Evolutionary conservation across 805 yeast genomes (phyloP), one percentile per base, ranked within the genome.

Genomic region (Candida easanensis): DNA sequence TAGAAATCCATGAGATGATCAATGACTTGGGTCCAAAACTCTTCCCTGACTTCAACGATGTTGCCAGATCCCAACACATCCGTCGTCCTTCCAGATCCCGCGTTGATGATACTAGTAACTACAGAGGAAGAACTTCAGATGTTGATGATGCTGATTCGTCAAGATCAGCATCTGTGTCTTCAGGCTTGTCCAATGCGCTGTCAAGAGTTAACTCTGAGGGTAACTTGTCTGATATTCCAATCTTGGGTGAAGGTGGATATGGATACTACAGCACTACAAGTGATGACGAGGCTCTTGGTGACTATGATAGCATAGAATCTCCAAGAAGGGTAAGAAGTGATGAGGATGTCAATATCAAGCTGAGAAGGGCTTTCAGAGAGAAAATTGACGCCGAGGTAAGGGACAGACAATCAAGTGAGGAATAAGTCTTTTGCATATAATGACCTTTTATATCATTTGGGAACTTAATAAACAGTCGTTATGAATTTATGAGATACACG

Each of bases 11-110:
- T 0, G 84, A 79, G 37, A 67, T 84, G 19, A 88, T 93, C 39
- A 88, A 91, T 60, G 79, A 78, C 35, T 74, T 83, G 45, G 99
- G 98, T 0, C 96, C 97, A 4, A 75, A 78, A 52, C 71, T 91
- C 34, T 91, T 82, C 71, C 95, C 97, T 7, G 96, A 91, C 63
- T 87, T 90, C 63, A 82, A 83, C 15, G 61, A 60, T 25, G 52
- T 57, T 35, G 28, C 47, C 4, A 34, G 41, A 13, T 40, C 33
- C 14, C 32, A 26, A 22, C 31, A 21, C 22, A 36, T 22, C n/a
- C 33, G 21, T 14, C 22, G 27, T 20, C 26, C 27, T 21, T 19
- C 30, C 5, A 21, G 30, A 22, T 9, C 19, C 14, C 14, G 30
- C 36, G 16, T 18, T 6, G 33, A 36, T 15, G 34, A 17, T 23